Evolutionary conservation across 192 early-diverging fungal species (phyloP).

Genomic region (Coemansia sp.): DNA sequence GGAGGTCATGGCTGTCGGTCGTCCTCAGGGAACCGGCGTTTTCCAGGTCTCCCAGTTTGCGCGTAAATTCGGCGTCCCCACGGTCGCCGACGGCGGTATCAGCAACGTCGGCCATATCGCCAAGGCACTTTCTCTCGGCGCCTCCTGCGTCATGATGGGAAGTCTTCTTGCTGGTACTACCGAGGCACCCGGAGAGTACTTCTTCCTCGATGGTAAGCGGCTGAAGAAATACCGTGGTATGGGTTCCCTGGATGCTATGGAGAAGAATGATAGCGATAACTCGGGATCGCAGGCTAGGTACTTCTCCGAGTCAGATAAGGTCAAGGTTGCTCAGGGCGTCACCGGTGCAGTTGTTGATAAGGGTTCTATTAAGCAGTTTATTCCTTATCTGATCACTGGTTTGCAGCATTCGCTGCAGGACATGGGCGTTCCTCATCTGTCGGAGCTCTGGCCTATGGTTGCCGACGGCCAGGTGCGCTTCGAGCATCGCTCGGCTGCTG

Average conservation of each 20-base stretch:
- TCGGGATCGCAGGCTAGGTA: slow-evolving; percentile 85
- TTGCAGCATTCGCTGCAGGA: slow-evolving; percentile 97
- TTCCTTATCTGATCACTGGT: slow-evolving; percentile 88
- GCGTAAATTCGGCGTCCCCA: slow-evolving; percentile 88
- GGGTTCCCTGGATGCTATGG: slow-evolving; percentile 98
- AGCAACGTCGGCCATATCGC: slow-evolving; percentile 95
- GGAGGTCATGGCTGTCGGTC: slow-evolving; percentile 98
- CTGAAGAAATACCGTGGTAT: slow-evolving; percentile 99
- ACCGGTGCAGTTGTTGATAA: slow-evolving; percentile 96
- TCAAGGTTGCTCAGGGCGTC: slow-evolving; percentile 99
- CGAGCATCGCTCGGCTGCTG: slow-evolving; percentile 90
- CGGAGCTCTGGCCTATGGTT: slow-evolving; percentile 67
- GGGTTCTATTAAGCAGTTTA: slow-evolving; percentile 90
- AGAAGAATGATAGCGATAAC: slow-evolving; percentile 58
- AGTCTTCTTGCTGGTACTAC: slow-evolving; percentile 90
- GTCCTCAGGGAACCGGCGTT: slow-evolving; percentile 96
- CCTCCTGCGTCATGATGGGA: slow-evolving; percentile 99
- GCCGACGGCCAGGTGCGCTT: slow-evolving; percentile 77
- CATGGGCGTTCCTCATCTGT: slow-evolving; percentile 77
- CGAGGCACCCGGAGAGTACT: slow-evolving; percentile 97
- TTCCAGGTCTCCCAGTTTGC: slow-evolving; percentile 94
- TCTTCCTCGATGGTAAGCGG: slow-evolving; percentile 95
- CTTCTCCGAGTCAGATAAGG: slow-evolving; percentile 92
- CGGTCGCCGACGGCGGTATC: slow-evolving; percentile 97
- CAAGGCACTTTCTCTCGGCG: slow-evolving; percentile 92